Evolutionary conservation across 768 basidiomycete species (phyloP), one percentile per base, ranked within the genome.

Genomic region (Suillus spraguei): DNA sequence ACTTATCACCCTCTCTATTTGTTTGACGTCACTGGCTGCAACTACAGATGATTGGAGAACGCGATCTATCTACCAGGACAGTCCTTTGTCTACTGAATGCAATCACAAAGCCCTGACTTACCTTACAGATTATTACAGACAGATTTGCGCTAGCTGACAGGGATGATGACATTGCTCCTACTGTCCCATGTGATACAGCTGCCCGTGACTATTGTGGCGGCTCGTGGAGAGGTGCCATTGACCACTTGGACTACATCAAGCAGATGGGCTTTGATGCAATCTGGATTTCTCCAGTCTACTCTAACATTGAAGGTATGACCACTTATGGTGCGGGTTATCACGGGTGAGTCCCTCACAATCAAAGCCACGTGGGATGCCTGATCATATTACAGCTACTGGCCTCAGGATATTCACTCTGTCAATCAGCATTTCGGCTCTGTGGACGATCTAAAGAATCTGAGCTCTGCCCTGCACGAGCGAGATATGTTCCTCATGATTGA

Each of bases 401-500:
- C 82, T 4, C 72, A 76, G 58, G 74, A 87, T 71, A 72, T 86
- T 36, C 77, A 75, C 65, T 56, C 69, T 9, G 76, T 88, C 59
- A 87, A 88, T 72, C 41, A 76, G 7, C 80, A 84, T 61, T 88
- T 87, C 66, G 87, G 87, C 22, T 76, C 80, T 1, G 72, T 71
- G 6, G 76, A 80, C 41, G 86, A 87, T 68, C 79, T 87, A 55
- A 81, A 79, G 60, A 76, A 77, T 24, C 80, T 87, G 22, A 76
- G 78, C 22, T 63, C 73, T 20, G 81, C 81, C 8, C 70, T 87
- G 33, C 87, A 87, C 64, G 66, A 70, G 2, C 79, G 83, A 22
- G 79, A 77, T 49, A 88, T 87, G 87, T 80, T 78, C 71, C 78
- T 87, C 63, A 87, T 88, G 84, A 72, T 88, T 22, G 87, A 87